Conservation (phyloP, 805 yeast species). For the Nakazawaea anatomiae region DNA sequence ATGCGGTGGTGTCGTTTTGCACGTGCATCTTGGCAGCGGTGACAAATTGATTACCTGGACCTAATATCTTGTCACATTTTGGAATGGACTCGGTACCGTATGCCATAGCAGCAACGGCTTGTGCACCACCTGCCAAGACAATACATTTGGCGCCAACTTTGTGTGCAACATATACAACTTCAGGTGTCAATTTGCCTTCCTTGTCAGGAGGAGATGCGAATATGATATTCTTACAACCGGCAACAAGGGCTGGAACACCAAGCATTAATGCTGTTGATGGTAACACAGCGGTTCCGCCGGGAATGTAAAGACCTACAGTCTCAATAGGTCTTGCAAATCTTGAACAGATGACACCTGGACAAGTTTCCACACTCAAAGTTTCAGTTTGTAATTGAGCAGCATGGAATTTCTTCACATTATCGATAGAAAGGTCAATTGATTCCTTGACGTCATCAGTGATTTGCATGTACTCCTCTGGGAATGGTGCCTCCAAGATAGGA, state of each 20-base stretch:
- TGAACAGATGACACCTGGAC: constrained; percentile 90
- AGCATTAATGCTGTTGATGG: constrained; percentile 98
- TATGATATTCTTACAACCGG: constrained; percentile 89
- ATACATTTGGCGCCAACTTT: constrained; percentile 89
- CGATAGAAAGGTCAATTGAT: constrained; percentile 86
- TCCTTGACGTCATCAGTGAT: constrained; percentile 66
- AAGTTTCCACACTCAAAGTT: constrained; percentile 78
- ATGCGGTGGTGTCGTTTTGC: constrained; percentile 90
- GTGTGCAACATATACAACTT: constrained; percentile 95
- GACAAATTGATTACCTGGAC: constrained; percentile 99
- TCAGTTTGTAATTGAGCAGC: constrained; percentile 80
- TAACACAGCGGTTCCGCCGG: constrained; percentile 98
- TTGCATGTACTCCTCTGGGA: constrained; percentile 69
- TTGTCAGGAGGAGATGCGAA: constrained; percentile 94
- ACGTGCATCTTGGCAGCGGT: constrained; percentile 99
- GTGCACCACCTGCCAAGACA: constrained; percentile 98
- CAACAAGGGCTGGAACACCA: constrained; percentile 97
- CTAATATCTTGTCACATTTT: constrained; percentile 93
- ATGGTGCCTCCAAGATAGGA: constrained; percentile 86
- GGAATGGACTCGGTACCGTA: constrained; percentile 92
- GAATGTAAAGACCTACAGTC: constrained; percentile 91
- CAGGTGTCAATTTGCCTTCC: constrained; percentile 93
- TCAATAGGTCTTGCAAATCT: constrained; percentile 94
- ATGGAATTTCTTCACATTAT: constrained; percentile 87
- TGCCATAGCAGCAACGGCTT: constrained; percentile 98